Base-by-base conservation (phyloP, 1,139 yeast species). In the Blastobotrys aristatus region DNA sequence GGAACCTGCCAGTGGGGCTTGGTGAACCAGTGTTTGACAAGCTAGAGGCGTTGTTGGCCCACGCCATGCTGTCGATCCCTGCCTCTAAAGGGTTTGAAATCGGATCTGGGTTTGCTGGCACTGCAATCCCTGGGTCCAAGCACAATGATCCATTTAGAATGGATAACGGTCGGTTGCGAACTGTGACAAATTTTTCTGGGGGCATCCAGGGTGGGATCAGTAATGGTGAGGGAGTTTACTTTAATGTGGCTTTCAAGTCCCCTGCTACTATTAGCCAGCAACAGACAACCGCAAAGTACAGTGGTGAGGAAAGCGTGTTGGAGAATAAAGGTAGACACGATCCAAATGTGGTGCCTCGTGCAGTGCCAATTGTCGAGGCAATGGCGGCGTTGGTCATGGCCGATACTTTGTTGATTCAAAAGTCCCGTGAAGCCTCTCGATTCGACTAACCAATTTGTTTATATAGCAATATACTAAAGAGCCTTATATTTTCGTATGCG, bases 11-110 rank as follows among this genome's bases (percentile, higher is more conserved):
- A 34, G 74, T 84, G 48, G 98, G 97, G 18, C 76, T 94, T 44
- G 98, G 98, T 54, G 98, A 92, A 71, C 98, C 98, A 43, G 90
- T 92, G 57, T 92, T 92, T 66, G 98, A 92, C 68, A 92, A 92
- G 71, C 73, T 92, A 53, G 98, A 92, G 72, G 98, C 98, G 35
- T 71, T 78, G 59, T 75, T 92, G 57, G 98, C 97, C 14, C 98
- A 92, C 65, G 98, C 97, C 49, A 92, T 92, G 98, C 73, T 92
- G 57, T 89, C 97, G 1, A 79, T 92, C 55, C 98, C 98, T 26
- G 97, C 98, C 35, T 87, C 97, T 42, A 92, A 92, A 71, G 98
- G 97, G 30, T 92, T 92, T 60, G 98, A 92, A 70, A 82, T 92
- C 59, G 98, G 98, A 43, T 86, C 96, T 33, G 98, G 98, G 14